Conservation (phyloP, 176 grass and related monocot genomes). For the Sorghum bicolor region DNA sequence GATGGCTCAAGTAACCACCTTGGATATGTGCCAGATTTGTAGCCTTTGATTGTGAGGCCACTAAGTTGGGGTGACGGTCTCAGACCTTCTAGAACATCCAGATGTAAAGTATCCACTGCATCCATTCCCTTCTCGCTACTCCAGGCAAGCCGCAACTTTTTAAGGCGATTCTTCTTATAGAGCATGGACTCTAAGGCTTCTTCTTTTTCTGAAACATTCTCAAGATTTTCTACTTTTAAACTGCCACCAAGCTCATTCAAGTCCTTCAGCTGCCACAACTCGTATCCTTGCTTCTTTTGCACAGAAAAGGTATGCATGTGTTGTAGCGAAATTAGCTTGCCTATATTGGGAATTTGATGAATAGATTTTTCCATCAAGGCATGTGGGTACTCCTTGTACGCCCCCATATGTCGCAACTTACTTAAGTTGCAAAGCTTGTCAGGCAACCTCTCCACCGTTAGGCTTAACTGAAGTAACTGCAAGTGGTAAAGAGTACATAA, state of each 20-base stretch:
- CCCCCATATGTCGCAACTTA: neutral
- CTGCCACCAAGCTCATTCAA: neutral
- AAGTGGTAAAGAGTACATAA: conserved; percentile 20
- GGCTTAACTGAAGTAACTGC: neutral
- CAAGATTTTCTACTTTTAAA: neutral
- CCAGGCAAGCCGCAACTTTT: too few species aligned
- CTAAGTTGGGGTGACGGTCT: neutral
- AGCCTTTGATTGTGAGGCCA: neutral
- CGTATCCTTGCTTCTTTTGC: neutral
- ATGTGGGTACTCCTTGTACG: too few species aligned
- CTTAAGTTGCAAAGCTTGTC: neutral
- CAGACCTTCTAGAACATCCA: conserved; percentile 4
- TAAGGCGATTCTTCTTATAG: too few species aligned
- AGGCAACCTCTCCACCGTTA: neutral
- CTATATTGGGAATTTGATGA: neutral
- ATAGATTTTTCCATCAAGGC: too few species aligned
- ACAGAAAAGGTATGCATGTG: neutral
- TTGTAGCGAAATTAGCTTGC: neutral
- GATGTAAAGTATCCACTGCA: neutral
- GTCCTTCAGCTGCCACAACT: neutral
- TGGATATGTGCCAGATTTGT: neutral
- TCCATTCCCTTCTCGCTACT: neutral
- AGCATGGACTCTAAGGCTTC: conserved; percentile 11
- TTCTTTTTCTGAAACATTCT: neutral
- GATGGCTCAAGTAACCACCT: neutral